These are phyloP conservation scores for Penicillium cinerascens DNA, from an alignment of 495 filamentous ascomycete species.

Conservation along the genomic window DNA sequence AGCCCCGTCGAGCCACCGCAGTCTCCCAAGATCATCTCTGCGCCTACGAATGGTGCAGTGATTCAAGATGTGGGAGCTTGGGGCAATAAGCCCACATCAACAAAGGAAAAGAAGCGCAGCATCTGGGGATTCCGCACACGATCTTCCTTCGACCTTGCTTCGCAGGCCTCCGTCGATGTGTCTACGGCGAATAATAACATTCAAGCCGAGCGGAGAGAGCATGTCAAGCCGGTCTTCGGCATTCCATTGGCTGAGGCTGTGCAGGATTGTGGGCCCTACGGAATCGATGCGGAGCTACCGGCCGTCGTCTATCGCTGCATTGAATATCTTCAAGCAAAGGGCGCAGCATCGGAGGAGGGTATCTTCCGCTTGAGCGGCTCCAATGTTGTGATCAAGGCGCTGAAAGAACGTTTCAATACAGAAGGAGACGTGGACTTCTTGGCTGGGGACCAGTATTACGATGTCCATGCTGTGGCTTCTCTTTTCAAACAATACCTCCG, in stretches of 20 bases:
- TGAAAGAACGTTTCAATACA: slow-evolving; percentile 87
- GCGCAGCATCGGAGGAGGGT: slow-evolving; percentile 82
- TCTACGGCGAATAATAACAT: slow-evolving; percentile 35
- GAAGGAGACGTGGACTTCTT: slow-evolving; percentile 92
- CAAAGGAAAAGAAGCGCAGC: slow-evolving; percentile 84
- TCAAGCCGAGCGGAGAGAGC: slow-evolving; percentile 50
- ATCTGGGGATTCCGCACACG: slow-evolving; percentile 87
- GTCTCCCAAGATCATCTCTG: slow-evolving; percentile 69
- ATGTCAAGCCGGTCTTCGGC: slow-evolving; percentile 76
- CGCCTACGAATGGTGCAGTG: slow-evolving; percentile 76
- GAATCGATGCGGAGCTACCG: slow-evolving; percentile 69
- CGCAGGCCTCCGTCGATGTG: slow-evolving; percentile 35
- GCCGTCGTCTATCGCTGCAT: slow-evolving; percentile 97
- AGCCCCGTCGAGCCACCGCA: slow-evolving; percentile 22
- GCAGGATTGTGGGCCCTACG: slow-evolving; percentile 67
- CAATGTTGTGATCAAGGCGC: slow-evolving; percentile 85
- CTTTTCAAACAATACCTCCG: slow-evolving; percentile 91
- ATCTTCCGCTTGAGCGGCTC: slow-evolving; percentile 96
- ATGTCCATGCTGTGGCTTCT: slow-evolving; percentile 94
- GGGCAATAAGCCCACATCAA: slow-evolving; percentile 68
- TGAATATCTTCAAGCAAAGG: slow-evolving; percentile 83
- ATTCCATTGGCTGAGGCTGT: slow-evolving; percentile 85
- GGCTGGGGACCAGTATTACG: slow-evolving; percentile 79
- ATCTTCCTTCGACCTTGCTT: slow-evolving; percentile 56
- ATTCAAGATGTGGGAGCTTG: slow-evolving; percentile 85